Conservation (phyloP, 805 yeast genomes). For the Nakazawaea ernobii region DNA sequence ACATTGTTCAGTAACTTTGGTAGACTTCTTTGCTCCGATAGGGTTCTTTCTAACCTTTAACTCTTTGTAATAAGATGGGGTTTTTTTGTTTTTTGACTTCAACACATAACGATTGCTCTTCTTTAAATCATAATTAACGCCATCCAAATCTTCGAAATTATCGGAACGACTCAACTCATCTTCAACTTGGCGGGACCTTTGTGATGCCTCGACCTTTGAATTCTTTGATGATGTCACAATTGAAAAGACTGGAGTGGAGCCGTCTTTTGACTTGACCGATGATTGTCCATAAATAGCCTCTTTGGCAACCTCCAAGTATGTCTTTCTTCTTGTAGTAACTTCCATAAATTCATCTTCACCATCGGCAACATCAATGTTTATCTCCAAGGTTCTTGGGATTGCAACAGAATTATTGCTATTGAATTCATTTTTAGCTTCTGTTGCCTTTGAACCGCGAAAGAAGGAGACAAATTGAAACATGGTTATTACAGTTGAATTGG, state of each 20-base stretch:
- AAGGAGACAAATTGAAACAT: slow-evolving; percentile 3
- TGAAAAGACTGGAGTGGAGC: neutral
- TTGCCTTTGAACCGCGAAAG: slow-evolving; percentile 1
- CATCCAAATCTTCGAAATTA: slow-evolving; percentile 1
- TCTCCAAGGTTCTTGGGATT: slow-evolving; percentile 6
- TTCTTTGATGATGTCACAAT: slow-evolving; percentile 1
- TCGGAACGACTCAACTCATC: neutral
- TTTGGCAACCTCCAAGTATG: slow-evolving; percentile 10
- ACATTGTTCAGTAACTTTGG: neutral
- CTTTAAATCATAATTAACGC: slow-evolving; percentile 10
- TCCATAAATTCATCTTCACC: slow-evolving; percentile 11
- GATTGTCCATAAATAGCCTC: slow-evolving; percentile 3
- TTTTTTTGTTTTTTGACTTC: slow-evolving; percentile 9
- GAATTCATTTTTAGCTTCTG: neutral
- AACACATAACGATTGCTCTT: slow-evolving; percentile 9
- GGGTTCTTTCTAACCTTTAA: slow-evolving; percentile 4
- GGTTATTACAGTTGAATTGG: neutral
- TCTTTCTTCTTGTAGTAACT: slow-evolving; percentile 8
- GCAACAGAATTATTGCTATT: neutral
- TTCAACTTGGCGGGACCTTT: neutral
- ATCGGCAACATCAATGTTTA: slow-evolving; percentile 3
- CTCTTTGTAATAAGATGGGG: slow-evolving; percentile 7
- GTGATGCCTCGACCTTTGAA: neutral
- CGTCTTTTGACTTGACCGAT: neutral
- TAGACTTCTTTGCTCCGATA: neutral